A percentile compares a stretch with the other conserved stretches of the same genome.
Evolutionary conservation across 768 basidiomycete species (phyloP).

Genomic region (Termitomyces sp.): DNA sequence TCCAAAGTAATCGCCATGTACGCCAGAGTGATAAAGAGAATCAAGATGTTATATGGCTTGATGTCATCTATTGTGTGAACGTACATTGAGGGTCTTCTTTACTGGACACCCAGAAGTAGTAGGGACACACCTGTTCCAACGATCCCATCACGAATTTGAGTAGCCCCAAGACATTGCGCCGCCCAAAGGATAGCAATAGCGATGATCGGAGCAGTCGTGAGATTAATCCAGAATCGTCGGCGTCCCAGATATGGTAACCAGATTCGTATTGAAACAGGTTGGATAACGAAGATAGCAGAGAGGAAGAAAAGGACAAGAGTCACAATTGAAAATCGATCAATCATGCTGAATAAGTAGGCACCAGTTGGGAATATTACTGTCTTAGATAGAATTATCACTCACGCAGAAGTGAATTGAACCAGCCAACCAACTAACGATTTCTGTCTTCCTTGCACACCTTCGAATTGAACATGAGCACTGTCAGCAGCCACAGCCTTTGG

Average conservation of each 20-base stretch:
- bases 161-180: slow-evolving; percentile 36
- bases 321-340: slow-evolving; percentile 36
- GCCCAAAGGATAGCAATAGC: slow-evolving; percentile 47
- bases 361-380: neutral
- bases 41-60: slow-evolving; percentile 90
- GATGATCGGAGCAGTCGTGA: slow-evolving; percentile 43
- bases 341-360: slow-evolving; percentile 21
- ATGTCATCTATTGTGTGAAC: slow-evolving; percentile 48
- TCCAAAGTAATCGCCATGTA: slow-evolving; percentile 94
- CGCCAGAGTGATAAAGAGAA: slow-evolving; percentile 86
- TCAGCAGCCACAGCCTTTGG: too few species aligned
- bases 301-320: slow-evolving; percentile 43
- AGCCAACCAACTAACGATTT: neutral
- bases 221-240: slow-evolving; percentile 19
- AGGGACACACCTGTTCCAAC: slow-evolving; percentile 35
- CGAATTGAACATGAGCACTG: too few species aligned
- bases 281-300: slow-evolving; percentile 43
- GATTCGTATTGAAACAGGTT: slow-evolving; percentile 29
- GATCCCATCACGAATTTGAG: slow-evolving; percentile 68
- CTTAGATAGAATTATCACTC: neutral
- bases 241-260: slow-evolving; percentile 20
- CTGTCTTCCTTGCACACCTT: too few species aligned
- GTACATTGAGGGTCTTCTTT: neutral
- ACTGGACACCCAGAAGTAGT: slow-evolving; percentile 6
- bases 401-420: neutral